phyloP scores from a whole-genome alignment of 2,329 filamentous ascomycete genomes.

The Colletotrichum shisoi region DNA sequence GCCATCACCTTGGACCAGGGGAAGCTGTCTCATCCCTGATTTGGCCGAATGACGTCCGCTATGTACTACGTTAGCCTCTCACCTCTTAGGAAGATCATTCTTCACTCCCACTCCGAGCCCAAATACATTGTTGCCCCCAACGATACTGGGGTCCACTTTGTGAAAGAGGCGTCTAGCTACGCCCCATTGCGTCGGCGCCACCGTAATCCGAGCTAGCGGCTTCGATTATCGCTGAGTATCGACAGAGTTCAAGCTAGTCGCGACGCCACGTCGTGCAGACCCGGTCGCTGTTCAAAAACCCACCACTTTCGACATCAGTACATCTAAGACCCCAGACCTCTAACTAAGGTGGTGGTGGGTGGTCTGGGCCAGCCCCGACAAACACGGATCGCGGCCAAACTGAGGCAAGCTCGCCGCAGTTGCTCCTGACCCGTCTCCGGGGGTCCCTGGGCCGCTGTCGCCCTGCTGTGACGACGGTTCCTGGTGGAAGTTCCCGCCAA shows the following conservation, averaged over 20 bases:
- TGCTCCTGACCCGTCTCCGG: constrained; percentile 8
- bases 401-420: constrained; percentile 23
- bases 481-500: constrained; percentile 14
- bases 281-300: constrained; percentile 13
- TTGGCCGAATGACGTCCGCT: constrained; percentile 10
- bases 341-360: not conserved
- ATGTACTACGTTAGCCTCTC: not conserved
- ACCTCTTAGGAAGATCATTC: constrained; percentile 3
- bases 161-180: not conserved
- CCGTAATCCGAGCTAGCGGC: constrained; percentile 28
- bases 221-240: constrained; percentile 9
- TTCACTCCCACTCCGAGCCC: constrained; percentile 6
- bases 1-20: not conserved
- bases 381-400: constrained; percentile 32
- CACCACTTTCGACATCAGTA: constrained; percentile 3
- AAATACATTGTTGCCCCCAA: not conserved
- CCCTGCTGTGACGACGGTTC: constrained; percentile 23
- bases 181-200: constrained; percentile 21
- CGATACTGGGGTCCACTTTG: not conserved
- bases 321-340: constrained; percentile 3
- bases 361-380: constrained; percentile 28
- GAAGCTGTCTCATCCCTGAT: constrained; percentile 13
- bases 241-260: constrained; percentile 22
- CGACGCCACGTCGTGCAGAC: constrained; percentile 20
- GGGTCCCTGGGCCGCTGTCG: constrained; percentile 18